phyloP scores from a whole-genome alignment of 768 basidiomycete genomes.

The Termitomyces sp. region DNA sequence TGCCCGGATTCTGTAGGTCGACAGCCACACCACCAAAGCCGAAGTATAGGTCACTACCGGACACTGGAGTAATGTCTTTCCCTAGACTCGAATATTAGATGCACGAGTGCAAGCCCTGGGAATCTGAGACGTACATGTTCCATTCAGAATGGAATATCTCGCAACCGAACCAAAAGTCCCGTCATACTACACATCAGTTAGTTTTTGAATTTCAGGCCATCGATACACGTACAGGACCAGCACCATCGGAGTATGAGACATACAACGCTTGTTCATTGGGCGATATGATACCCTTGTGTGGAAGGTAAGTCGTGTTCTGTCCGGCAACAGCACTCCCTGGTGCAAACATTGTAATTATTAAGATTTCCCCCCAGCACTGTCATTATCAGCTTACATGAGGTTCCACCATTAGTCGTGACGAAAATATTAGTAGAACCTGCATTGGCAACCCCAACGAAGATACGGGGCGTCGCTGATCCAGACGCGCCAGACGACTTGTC shows the following conservation, averaged over 20 bases:
- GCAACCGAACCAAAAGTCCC: conserved; percentile 45
- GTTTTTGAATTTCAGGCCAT: background rate
- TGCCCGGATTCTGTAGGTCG: conserved; percentile 56
- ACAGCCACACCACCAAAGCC: conserved; percentile 61
- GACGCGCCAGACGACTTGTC: conserved; percentile 51
- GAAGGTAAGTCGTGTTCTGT: conserved; percentile 51
- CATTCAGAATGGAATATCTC: conserved; percentile 50
- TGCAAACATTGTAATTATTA: background rate
- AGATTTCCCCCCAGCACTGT: background rate
- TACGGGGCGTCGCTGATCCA: conserved; percentile 52
- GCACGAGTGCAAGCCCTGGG: background rate
- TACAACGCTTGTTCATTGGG: conserved; percentile 53
- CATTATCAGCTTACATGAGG: conserved; percentile 39
- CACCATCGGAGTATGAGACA: conserved; percentile 57
- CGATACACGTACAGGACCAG: conserved; percentile 41
- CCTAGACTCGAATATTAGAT: conserved; percentile 22
- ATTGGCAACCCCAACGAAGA: conserved; percentile 65
- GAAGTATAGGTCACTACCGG: conserved; percentile 53
- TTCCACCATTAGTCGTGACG: conserved; percentile 50
- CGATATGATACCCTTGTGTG: conserved; percentile 65
- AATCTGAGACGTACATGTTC: conserved; percentile 29
- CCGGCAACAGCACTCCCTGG: conserved; percentile 55
- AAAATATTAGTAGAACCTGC: conserved; percentile 51
- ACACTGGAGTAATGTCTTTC: conserved; percentile 60
- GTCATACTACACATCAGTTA: conserved; percentile 36